Conservation (phyloP, 169 alveolate species). For the Cryptosporidium sp. region DNA sequence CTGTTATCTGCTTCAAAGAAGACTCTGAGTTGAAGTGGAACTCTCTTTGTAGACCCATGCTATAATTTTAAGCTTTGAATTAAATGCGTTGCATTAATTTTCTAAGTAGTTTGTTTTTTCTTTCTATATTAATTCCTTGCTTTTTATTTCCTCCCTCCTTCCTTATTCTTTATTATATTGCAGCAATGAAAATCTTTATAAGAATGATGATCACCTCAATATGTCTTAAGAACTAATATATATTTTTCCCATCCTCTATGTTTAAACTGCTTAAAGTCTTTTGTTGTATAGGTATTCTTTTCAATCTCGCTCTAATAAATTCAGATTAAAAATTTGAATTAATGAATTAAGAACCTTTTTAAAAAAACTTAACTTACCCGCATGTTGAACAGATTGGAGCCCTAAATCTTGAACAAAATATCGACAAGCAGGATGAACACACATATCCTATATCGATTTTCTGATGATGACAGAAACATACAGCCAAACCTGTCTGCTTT, state of each 20-base stretch:
- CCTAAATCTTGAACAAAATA: conserved; percentile 52
- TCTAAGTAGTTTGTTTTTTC: not conserved
- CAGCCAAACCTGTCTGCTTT: conserved; percentile 59
- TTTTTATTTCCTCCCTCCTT: too few relatives aligned
- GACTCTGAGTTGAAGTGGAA: conserved; percentile 47
- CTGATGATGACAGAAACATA: conserved; percentile 65
- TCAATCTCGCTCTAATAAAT: conserved; percentile 54
- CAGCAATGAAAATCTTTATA: not conserved
- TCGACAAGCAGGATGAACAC: conserved; percentile 60
- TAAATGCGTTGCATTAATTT: not conserved
- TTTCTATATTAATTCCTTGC: not conserved
- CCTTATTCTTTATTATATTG: not conserved
- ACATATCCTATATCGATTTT: conserved; percentile 63
- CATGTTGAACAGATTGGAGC: conserved; percentile 74
- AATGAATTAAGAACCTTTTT: not conserved
- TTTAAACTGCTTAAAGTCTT: conserved; percentile 39
- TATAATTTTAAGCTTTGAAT: not conserved
- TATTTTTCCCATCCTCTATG: conserved; percentile 61
- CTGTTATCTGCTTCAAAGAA: conserved; percentile 47
- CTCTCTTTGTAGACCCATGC: conserved; percentile 36
- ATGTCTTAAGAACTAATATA: conserved; percentile 12
- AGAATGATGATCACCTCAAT: not conserved
- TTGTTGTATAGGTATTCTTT: conserved; percentile 63
- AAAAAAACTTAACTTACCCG: conserved; percentile 52
- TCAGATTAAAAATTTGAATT: not conserved